Base-by-base conservation (phyloP, 2,329 filamentous ascomycete species). In the Leptodontidium sp. region DNA sequence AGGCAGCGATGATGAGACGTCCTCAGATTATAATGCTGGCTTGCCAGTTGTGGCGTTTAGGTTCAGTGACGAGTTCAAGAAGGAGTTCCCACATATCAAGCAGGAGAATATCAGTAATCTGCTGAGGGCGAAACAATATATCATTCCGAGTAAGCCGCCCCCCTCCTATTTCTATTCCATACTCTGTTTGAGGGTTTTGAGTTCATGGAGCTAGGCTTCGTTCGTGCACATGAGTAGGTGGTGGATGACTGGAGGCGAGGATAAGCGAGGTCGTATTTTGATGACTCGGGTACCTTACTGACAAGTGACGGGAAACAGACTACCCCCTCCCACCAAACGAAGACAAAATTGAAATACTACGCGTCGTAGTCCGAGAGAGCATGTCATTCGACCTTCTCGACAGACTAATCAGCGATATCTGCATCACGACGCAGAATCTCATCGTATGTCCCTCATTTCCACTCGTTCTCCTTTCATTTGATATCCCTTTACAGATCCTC, bases 341-440 rank as follows among this genome's bases (percentile, higher is more conserved):
- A 75, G 85, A 89, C 17, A 82, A 85, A 64, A 89, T 81, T 0
- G 89, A 92, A 78, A 92, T 91, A 69, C 78, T 92, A 64, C 82
- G 90, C n/a, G 84, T 91, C 0, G 90, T 91, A 2, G 83, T 92
- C 7, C 83, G 90, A 57, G 89, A 92, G 79, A 88, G 82, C 73
- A 87, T 92, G 86, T 87, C 84, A n/a, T 79, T 91, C n/a, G 89
- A 91, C 76, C 81, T 92, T 59, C 81, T 92, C 32, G 88, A 91
- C 77, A 80, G 86, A 1, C 80, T 92, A 32, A 84, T 92, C 50
- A 80, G 83, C 1, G 89, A 91, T 76, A 85, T 91, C 40, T 84
- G 85, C 68, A 77, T 82, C 9, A 85, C 89, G 7, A 91, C 89
- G 3, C 86, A 91, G 80, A 82, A 78, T 55, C 77, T 91, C 68